Evolutionary conservation across 164 flowering plant genomes (phyloP), one percentile per base, ranked within the genome.

Genomic region (Cinnamomum chago): DNA sequence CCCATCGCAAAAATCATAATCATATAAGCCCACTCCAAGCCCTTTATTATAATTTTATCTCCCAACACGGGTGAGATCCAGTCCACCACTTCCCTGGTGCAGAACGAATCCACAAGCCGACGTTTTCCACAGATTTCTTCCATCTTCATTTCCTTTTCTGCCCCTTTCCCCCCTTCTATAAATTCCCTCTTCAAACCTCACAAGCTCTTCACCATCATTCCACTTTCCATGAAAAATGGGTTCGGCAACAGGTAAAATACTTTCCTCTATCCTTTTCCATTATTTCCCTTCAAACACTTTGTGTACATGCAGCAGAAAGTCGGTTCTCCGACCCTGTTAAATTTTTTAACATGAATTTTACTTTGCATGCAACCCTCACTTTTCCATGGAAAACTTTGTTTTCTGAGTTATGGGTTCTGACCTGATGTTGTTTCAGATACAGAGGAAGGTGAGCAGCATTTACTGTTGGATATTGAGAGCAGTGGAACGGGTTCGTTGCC

Each of bases 401-500:
- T 40, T 40, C 47, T 40, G 11, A 40, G 47, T 5, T 40, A 40
- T 40, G 47, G 47, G 47, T 40, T 40, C 47, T 40, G 47, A 40
- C 2, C 47, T 7, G 47, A 9, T 7, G 17, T 55, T 13, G n/a
- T 55, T 13, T 25, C 12, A 23, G 52, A 2, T 60, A 18, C 40
- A 78, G 83, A 73, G 12, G 79, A 73, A 0, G 11, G n/a, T 0
- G 23, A 2, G 23, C 67, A 76, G 60, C 81, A 66, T 70, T 40
- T 78, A 14, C 23, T 81, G 24, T 60, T 81, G 4, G 73, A 75
- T 12, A n/a, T 81, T 15, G 77, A 13, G 0, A 70, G 58, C 24
- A 14, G 25, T 6, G 66, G 2, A n/a, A 12, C 23, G 13, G 28
- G 7, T 13, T 25, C n/a, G 20, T 66, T 33, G 17, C 12, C 73